Percentiles rank a stretch among this genome's conserved stretches.
phyloP scores from a whole-genome alignment of 495 filamentous ascomycete species.

The Jackrogersella multiformis region DNA sequence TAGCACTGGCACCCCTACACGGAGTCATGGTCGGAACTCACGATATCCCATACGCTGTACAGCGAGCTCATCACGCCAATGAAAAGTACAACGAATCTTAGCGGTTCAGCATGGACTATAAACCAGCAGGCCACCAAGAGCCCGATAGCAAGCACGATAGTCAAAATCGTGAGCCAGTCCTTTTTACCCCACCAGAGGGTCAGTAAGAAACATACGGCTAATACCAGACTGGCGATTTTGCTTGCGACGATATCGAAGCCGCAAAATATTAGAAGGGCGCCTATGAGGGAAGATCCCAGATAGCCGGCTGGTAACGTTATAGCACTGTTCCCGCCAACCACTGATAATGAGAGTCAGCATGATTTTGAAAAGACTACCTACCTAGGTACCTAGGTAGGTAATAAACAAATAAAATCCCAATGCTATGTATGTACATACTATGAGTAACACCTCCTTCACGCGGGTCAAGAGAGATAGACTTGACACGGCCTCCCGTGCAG shows the following conservation, averaged over 20 bases:
- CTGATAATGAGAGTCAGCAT: constrained; percentile 69
- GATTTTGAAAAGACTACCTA: too few species aligned
- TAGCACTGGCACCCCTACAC: constrained; percentile 16
- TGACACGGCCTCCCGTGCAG: constrained; percentile 75
- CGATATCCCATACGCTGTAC: constrained; percentile 87
- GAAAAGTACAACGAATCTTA: constrained; percentile 80
- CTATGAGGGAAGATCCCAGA: constrained; percentile 77
- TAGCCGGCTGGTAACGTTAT: constrained; percentile 82
- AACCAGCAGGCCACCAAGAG: constrained; percentile 81
- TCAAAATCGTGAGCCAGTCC: constrained; percentile 79
- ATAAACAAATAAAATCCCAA: too few species aligned
- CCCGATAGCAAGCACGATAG: constrained; percentile 73
- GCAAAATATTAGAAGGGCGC: constrained; percentile 79
- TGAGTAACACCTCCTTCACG: constrained; percentile 75
- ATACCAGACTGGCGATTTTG: constrained; percentile 76
- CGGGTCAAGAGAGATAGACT: constrained; percentile 74
- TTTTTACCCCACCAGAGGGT: constrained; percentile 82
- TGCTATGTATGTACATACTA: constrained; percentile 46
- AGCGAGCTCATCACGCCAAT: constrained; percentile 82
- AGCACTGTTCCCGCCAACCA: constrained; percentile 78
- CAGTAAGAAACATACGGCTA: constrained; percentile 77
- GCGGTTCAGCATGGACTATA: constrained; percentile 74
- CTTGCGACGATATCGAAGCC: constrained; percentile 82
- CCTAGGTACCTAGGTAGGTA: too few species aligned
- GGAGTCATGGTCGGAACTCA: constrained; percentile 50